phyloP scores from a whole-genome alignment of 2,329 filamentous ascomycete species.

The Verruconis gallopava region DNA sequence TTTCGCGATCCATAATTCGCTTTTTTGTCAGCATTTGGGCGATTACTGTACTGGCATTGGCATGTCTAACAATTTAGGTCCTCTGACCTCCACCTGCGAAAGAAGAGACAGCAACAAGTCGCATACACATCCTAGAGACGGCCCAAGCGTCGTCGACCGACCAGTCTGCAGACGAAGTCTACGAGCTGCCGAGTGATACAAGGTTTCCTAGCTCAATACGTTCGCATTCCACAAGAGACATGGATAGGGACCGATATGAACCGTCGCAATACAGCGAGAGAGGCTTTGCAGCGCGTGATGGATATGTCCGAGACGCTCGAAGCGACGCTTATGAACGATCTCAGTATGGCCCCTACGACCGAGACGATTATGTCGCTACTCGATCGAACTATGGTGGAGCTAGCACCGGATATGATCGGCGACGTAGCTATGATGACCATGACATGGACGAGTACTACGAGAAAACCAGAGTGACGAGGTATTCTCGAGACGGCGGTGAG shows the following conservation, averaged over 20 bases:
- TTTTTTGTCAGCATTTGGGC: no score
- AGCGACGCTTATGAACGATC: conserved; percentile 3
- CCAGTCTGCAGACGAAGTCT: no score
- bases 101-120: no score
- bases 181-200: no score
- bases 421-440: background rate
- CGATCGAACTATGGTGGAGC: background rate
- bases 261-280: conserved; percentile 1
- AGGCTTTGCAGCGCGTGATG: conserved; percentile 3
- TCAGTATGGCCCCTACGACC: background rate
- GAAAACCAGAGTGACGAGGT: background rate
- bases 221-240: conserved; percentile 1
- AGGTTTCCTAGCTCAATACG: no score
- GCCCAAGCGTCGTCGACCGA: no score
- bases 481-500: background rate
- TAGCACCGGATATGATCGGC: background rate
- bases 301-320: conserved; percentile 2
- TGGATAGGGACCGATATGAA: conserved; percentile 5
- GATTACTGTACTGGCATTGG: no score
- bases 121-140: no score
- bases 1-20: no score
- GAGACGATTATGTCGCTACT: background rate
- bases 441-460: conserved; percentile 3
- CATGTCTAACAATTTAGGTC: no score
- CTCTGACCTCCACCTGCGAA: no score